Evolutionary conservation across 768 basidiomycete genomes (phyloP), one percentile per base, ranked within the genome.

Genomic region (Crepidotus variabilis): DNA sequence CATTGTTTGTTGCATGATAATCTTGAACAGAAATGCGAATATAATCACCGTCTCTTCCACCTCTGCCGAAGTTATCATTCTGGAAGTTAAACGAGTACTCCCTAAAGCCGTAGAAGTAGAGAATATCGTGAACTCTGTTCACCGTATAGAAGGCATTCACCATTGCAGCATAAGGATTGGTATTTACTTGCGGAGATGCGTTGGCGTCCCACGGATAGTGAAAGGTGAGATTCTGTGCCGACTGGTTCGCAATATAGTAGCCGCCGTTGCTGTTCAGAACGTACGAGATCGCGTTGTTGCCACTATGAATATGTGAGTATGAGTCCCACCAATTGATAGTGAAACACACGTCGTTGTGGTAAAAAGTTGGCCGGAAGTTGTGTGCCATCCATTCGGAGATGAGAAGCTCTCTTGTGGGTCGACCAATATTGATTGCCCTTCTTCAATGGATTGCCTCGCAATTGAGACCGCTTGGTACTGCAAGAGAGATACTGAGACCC

Each of bases 101-200:
- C 80, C 57, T 80, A 76, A 7, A 45, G 43, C 22, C 59, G 20
- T 47, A 62, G 47, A 56, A 57, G 46, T 67, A 67, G 14, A 61
- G 56, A 23, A 64, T 55, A 63, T 84, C 82, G 65, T 85, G 82
- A 57, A 81, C 71, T 54, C 71, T 72, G 73, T 85, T 85, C 65
- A 77, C 76, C 46, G 82, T 67, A 68, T 81, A 85, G 71, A 84
- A 84, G 16, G 72, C 71, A 60, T 78, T 78, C 9, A 76, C 76
- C 20, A 76, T 71, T 9, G 81, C 82, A 28, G 81, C 76, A 51
- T 80, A 16, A 16, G 39, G 39, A 11, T 43, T 43, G 21, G 77
- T 76, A 43, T 20, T 43, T 5, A 5, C 2, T 16, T 14, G 13
- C 11, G 39, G 39, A 11, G 14, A 16, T 4, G 11, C 18, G 39